Base-by-base conservation (phyloP, 441 rosid species). In the Flueggea neowawraea region DNA sequence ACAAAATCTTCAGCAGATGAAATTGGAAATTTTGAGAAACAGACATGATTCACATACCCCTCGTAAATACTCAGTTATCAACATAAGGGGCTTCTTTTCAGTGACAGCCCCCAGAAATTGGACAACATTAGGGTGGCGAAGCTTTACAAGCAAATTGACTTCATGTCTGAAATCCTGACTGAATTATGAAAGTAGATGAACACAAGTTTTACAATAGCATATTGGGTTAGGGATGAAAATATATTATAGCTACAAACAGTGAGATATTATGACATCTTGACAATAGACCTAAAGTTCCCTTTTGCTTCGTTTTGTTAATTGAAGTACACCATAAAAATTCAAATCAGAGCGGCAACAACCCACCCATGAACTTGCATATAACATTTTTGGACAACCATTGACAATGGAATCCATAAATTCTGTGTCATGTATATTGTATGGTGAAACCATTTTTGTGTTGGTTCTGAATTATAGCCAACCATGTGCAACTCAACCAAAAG, bases 151-250 rank as follows among this genome's bases (percentile, higher is more conserved):
- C 81, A 95, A 80, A 78, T 86, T 84, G 72, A 88, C 97, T 81
- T 95, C 99, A 78, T 91, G 99, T 80, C 98, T 87, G 82, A 95
- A 95, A 81, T 95, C 99, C 82, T 91, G 98, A 67, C 99, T 91
- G 95, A 56, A 76, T 63, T 71, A 64, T 9, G 69, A 53, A 68
- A 77, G 64, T 14, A 58, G 54, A 53, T 70, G 56, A 59, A 32
- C 36, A 73, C 55, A 39, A 52, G 59, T 57, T 55, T 49, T 39
- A 39, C 8, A 28, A 47, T 6, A 3, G 32, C 53, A 47, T 50
- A 47, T 47, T 47, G 4, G 14, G 12, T 4, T 16, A 31, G 7
- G 15, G 36, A 16, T 49, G 49, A 62, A 54, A 43, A 45, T 9
- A 33, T 69, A n/a, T 43, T 22, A 22, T 13, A 62, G 50, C 66